Evolutionary conservation across 306 rosid genomes (phyloP), one percentile per base, ranked within the genome.

Genomic region (Vigna unguiculata): DNA sequence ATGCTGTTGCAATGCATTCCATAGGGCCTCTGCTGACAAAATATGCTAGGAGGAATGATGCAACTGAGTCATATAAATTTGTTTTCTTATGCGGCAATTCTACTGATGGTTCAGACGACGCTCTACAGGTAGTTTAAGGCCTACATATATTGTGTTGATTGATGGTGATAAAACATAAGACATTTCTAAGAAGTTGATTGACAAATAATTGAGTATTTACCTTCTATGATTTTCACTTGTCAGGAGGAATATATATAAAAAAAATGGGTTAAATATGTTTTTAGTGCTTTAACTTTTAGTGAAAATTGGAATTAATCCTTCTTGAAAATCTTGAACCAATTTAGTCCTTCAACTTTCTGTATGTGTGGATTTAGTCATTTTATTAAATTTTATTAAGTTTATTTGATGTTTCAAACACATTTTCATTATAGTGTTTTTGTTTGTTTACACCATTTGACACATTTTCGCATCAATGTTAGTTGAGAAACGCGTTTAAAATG

Each of bases 1-100:
- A 89, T 90, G 92, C 97, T 49, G 96, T 92, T 83, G 97, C 93
- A n/a, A 92, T 92, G 97, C 97, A 89, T 81, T 69, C 89, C 77
- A 81, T 95, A 70, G 97, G 92, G 67, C 99, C 97, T 78, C 85
- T 95, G 61, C 87, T 95, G 61, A 83, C 81, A 82, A 88, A 82
- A 63, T 92, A 95, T 85, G 91, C 97, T 19, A 92, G 88, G 88
- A 90, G 73, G 79, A 88, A 81, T 65, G 97, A 85, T 79, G 88
- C 80, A 57, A 84, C 71, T 62, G 92, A 83, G 60, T 67, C 90
- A 15, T 89, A 87, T 83, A 95, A 92, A 82, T 95, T 95, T 83
- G 89, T 92, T 77, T 95, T 95, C 72, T 74, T 95, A 74, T 95
- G 91, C 72, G 96, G 99, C 72, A 92, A 89, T 83, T 78, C 98